phyloP scores from a whole-genome alignment of 2,329 filamentous ascomycete genomes.

The Cladophialophora carrionii region DNA sequence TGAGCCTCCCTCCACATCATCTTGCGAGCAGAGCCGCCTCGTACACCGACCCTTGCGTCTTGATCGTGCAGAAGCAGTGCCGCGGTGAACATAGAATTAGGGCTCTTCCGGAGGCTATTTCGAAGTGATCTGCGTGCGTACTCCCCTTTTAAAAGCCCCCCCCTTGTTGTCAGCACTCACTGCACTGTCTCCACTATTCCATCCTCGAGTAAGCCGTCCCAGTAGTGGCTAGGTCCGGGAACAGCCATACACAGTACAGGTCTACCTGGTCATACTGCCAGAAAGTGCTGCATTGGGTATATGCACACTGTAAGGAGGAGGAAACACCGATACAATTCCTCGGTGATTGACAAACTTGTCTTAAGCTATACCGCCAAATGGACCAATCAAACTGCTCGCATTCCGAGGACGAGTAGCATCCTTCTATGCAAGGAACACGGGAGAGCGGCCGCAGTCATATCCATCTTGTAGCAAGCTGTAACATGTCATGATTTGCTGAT shows the following conservation, averaged over 20 bases:
- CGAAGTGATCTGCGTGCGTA: background rate
- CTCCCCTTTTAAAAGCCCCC: background rate
- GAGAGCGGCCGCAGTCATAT: background rate
- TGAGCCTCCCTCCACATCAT: background rate
- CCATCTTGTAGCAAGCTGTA: background rate
- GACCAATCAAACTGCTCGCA: background rate
- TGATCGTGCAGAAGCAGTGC: background rate
- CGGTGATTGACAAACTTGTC: background rate
- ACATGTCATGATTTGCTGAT: background rate
- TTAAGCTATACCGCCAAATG: background rate
- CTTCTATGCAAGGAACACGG: background rate
- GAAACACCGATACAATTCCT: background rate
- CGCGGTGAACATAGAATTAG: background rate
- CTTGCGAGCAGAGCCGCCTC: background rate
- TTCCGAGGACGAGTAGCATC: background rate
- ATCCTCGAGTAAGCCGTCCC: background rate
- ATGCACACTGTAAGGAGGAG: background rate
- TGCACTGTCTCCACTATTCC: conserved; percentile 1
- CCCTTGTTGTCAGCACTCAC: conserved; percentile 1
- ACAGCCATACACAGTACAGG: background rate
- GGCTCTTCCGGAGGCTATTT: background rate
- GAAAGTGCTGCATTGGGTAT: background rate
- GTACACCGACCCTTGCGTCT: background rate
- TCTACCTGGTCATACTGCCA: background rate
- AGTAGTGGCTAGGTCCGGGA: background rate